Evolutionary conservation across 2,329 filamentous ascomycete genomes (phyloP), one percentile per base, ranked within the genome.

Genomic region (Xylariales sp.): DNA sequence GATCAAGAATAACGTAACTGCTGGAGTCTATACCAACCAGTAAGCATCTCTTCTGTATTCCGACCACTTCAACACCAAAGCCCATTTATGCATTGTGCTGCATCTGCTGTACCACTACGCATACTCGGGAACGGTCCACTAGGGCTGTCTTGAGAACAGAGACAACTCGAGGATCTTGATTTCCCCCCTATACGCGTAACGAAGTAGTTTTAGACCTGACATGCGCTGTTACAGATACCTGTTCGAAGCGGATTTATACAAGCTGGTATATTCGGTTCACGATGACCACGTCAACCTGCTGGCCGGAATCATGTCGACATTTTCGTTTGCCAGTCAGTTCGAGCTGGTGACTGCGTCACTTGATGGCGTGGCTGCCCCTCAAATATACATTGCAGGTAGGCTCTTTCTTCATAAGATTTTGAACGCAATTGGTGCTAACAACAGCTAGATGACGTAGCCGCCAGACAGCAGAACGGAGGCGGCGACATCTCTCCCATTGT

Each of bases 191-290:
- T n/a, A n/a, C n/a, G n/a, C n/a, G n/a, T n/a, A n/a, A n/a, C n/a
- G n/a, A n/a, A n/a, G n/a, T n/a, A n/a, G n/a, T n/a, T n/a, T n/a
- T n/a, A n/a, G n/a, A n/a, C n/a, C n/a, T n/a, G n/a, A n/a, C n/a
- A n/a, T n/a, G n/a, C n/a, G n/a, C n/a, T n/a, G n/a, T n/a, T n/a
- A n/a, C n/a, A n/a, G n/a, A n/a, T 66, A 66, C 34, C 54, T 51
- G 4, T 67, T 68, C 41, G 60, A 66, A 40, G 52, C 47, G 9
- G 61, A 60, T 31, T 14, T 68, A 10, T 57, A 62, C 37, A 46
- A 44, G 4, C 47, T 67, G 7, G 45, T 61, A 9, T 53, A 56
- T 32, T 45, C 50, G n/a, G 52, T 54, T 2, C 61, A 66, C 34
- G 65, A 68, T 47, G 52, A 46, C 3, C 64, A 68, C 47, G 41